Percentiles rank a stretch among this genome's conserved stretches.
These are phyloP conservation scores for Phialophora verrucosa DNA, from an alignment of 2,329 filamentous ascomycete genomes.

Conservation along the genomic window DNA sequence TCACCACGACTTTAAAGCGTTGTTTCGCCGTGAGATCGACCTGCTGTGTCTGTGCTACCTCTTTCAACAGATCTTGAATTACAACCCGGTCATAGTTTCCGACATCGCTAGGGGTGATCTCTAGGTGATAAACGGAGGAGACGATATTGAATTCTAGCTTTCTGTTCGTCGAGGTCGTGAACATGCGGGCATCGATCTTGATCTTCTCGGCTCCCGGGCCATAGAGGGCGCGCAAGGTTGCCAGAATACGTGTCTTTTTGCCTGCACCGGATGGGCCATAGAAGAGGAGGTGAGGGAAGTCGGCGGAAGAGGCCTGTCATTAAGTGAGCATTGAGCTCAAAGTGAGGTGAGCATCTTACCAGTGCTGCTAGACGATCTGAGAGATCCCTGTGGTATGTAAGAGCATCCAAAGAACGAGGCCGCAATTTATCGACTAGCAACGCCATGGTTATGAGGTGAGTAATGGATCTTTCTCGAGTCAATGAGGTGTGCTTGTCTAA, in stretches of 20 bases:
- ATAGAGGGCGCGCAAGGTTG: slow-evolving; percentile 92
- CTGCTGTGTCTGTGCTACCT: slow-evolving; percentile 98
- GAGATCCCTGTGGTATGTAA: slow-evolving; percentile 88
- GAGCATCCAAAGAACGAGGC: slow-evolving; percentile 56
- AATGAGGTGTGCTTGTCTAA: not conserved
- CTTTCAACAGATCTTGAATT: slow-evolving; percentile 92
- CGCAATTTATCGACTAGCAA: slow-evolving; percentile 69
- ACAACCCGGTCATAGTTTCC: slow-evolving; percentile 96
- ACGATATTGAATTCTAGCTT: slow-evolving; percentile 99
- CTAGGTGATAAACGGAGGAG: slow-evolving; percentile 93
- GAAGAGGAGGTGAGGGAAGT: slow-evolving; percentile 96
- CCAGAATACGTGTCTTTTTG: slow-evolving; percentile 96
- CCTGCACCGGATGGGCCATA: slow-evolving; percentile 96
- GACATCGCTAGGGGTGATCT: slow-evolving; percentile 96
- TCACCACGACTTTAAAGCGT: slow-evolving; percentile 97
- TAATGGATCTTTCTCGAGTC: not conserved
- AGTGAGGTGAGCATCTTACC: slow-evolving; percentile 58
- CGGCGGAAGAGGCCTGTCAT: slow-evolving; percentile 84
- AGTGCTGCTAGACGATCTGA: slow-evolving; percentile 85
- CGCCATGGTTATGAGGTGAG: slow-evolving; percentile 56
- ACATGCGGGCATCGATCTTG: slow-evolving; percentile 96
- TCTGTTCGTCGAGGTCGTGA: slow-evolving; percentile 87
- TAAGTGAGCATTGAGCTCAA: not conserved
- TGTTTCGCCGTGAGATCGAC: slow-evolving; percentile 92
- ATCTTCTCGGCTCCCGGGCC: slow-evolving; percentile 99